A percentile compares a stretch with the other conserved stretches of the same genome.
These are phyloP conservation scores for Sarcodon aspratus DNA, from an alignment of 768 basidiomycete species.

Conservation along the genomic window DNA sequence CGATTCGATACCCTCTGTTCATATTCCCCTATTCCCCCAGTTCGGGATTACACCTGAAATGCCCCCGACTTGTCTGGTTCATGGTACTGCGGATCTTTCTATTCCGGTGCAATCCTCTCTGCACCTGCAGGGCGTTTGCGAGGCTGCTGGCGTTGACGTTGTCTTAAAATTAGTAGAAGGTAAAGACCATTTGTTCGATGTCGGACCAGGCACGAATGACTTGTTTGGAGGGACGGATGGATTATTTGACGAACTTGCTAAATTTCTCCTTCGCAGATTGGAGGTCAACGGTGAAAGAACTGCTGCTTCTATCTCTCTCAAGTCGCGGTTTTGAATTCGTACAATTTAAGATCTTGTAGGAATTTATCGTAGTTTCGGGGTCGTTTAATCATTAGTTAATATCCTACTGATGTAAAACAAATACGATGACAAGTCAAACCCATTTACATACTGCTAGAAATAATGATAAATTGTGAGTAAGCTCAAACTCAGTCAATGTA, in stretches of 20 bases:
- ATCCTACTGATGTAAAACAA: too few species aligned
- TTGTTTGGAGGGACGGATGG: too few species aligned
- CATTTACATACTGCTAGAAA: not conserved
- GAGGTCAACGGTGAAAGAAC: too few species aligned
- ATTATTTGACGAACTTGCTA: too few species aligned
- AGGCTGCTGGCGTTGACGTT: conserved; percentile 22
- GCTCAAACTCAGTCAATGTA: conserved; percentile 27
- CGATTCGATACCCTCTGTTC: not conserved
- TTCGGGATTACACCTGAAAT: conserved; percentile 23
- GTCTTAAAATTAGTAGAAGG: conserved; percentile 28
- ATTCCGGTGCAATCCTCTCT: conserved; percentile 31
- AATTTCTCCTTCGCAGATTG: too few species aligned
- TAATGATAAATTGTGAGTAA: too few species aligned
- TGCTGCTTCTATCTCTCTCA: too few species aligned
- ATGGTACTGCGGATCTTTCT: conserved; percentile 36
- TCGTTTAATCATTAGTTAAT: too few species aligned
- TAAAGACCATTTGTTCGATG: conserved; percentile 48
- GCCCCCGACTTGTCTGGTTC: conserved; percentile 36
- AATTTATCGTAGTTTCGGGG: too few species aligned
- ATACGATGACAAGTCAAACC: too few species aligned
- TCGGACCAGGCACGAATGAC: conserved; percentile 27
- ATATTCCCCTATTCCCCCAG: conserved; percentile 35
- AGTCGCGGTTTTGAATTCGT: too few species aligned
- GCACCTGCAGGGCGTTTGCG: conserved; percentile 21
- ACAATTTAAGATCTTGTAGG: too few species aligned